A percentile compares a stretch with the other conserved stretches of the same genome.
Conservation (phyloP, 164 flowering plant genomes). For the Santalum album region DNA sequence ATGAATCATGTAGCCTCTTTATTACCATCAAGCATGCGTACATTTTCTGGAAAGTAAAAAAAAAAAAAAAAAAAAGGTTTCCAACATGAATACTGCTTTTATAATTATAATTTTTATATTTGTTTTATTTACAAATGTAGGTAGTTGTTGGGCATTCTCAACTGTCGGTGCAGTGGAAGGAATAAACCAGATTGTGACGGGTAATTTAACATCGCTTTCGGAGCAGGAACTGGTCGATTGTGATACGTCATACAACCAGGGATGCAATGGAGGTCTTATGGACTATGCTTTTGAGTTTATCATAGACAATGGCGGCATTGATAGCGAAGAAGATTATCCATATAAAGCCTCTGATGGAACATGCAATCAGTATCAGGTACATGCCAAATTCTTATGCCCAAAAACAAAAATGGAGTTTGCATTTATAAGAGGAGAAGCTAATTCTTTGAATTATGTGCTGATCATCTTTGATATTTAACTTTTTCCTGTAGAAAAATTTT, state of each 20-base stretch:
- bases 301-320: conserved; percentile 4
- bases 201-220: conserved; percentile 29
- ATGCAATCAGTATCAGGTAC: conserved; percentile 2
- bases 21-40: not conserved
- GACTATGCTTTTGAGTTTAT: conserved; percentile 5
- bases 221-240: conserved; percentile 49
- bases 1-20: too few relatives aligned
- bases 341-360: not conserved
- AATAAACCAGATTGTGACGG: conserved; percentile 39
- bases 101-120: not conserved
- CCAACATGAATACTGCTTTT: not conserved
- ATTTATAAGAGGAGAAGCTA: too few relatives aligned
- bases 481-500: conserved; percentile 30
- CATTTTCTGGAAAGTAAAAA: not conserved
- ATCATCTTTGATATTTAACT: not conserved
- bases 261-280: conserved; percentile 10
- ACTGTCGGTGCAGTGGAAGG: conserved; percentile 42
- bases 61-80: not conserved
- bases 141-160: conserved; percentile 55
- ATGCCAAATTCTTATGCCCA: not conserved
- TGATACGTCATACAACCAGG: conserved; percentile 26
- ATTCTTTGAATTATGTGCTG: too few relatives aligned
- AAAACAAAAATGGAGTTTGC: not conserved
- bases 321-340: conserved; percentile 4
- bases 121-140: conserved; percentile 11